Evolutionary conservation across 2,329 filamentous ascomycete genomes (phyloP).

Genomic region (Rosellinia necatrix): DNA sequence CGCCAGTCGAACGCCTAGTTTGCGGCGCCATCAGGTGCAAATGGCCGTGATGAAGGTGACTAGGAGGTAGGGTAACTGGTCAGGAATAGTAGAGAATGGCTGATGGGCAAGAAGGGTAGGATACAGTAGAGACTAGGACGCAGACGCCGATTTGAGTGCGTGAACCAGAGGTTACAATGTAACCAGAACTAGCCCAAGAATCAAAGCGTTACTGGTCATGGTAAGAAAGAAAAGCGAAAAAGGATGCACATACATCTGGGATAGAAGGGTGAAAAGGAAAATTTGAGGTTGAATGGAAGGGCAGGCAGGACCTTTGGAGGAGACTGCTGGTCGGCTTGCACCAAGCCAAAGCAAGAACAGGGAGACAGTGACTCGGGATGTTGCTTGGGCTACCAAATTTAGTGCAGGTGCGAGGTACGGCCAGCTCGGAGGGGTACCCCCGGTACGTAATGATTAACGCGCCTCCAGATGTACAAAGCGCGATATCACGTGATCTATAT

Average conservation of each 20-base stretch:
- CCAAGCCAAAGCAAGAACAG: neutral
- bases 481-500: constrained; percentile 24
- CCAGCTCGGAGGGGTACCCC: constrained; percentile 10
- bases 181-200: constrained; percentile 6
- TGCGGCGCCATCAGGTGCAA: constrained; percentile 33
- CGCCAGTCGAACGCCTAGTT: constrained; percentile 23
- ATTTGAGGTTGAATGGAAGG: constrained; percentile 2
- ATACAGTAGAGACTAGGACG: neutral
- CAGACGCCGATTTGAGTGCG: too few species aligned
- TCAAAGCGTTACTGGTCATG: constrained; percentile 1
- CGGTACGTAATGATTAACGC: constrained; percentile 17
- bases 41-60: neutral
- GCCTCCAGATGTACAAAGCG: constrained; percentile 11
- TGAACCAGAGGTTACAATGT: neutral
- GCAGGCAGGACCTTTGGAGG: neutral
- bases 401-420: neutral
- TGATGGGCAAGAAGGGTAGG: neutral
- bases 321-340: neutral
- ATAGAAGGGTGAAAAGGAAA: neutral
- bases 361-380: neutral
- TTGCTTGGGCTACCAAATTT: neutral
- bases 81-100: neutral
- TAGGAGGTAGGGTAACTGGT: neutral
- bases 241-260: too few species aligned
- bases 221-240: constrained; percentile 4